A percentile compares a stretch with the other conserved stretches of the same genome.
phyloP scores from a whole-genome alignment of 1,284 basidiomycete species.

The Waitea zeae region DNA sequence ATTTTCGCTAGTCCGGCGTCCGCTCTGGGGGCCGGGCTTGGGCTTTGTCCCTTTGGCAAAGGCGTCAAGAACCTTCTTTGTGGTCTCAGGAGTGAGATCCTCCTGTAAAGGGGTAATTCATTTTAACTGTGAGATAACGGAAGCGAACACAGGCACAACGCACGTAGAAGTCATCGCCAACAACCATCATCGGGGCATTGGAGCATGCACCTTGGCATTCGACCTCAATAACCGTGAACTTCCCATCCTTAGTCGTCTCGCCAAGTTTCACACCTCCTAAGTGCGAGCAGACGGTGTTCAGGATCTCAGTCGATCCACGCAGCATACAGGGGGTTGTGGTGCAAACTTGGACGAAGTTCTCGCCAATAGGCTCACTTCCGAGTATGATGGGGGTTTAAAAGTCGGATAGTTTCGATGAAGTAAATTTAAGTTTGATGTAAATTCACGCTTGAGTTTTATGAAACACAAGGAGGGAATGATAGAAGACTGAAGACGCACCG shows the following conservation, averaged over 20 bases:
- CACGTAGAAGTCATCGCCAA: constrained; percentile 95
- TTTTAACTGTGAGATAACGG: constrained; percentile 3
- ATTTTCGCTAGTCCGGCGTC: constrained; percentile 79
- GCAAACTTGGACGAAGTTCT: constrained; percentile 95
- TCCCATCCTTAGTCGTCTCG: constrained; percentile 85
- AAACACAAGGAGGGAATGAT: background rate
- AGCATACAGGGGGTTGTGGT: constrained; percentile 99
- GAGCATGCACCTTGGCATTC: constrained; percentile 97
- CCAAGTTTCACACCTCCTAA: constrained; percentile 78
- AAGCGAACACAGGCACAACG: constrained; percentile 13
- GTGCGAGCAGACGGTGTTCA: constrained; percentile 73
- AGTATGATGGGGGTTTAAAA: too few relatives aligned
- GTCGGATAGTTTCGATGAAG: background rate
- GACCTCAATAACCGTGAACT: constrained; percentile 96
- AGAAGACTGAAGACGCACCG: constrained; percentile 31
- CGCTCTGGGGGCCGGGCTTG: constrained; percentile 84
- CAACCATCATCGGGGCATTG: constrained; percentile 98
- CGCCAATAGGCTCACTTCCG: constrained; percentile 79
- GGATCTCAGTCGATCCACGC: constrained; percentile 80
- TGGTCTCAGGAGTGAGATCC: constrained; percentile 88
- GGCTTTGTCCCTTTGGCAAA: constrained; percentile 79
- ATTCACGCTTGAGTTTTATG: background rate
- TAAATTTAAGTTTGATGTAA: background rate
- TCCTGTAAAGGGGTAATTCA: too few relatives aligned
- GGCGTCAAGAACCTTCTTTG: constrained; percentile 75